Conservation (phyloP, 805 yeast species). For the Saccharomycopsis javanensis region DNA sequence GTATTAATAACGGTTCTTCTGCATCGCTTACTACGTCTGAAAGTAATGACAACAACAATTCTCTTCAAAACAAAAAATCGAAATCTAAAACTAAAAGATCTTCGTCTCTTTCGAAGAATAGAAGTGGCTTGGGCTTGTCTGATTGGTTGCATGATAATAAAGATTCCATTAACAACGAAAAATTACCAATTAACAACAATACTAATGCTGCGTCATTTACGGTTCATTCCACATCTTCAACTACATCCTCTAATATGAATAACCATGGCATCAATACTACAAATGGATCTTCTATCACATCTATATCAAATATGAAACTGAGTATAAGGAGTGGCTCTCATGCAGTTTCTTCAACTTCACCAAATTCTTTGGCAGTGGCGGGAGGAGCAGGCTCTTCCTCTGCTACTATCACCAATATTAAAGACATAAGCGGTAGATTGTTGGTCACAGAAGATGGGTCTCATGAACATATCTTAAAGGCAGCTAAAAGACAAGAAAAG, state of each 20-base stretch:
- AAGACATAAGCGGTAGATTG: slow-evolving; percentile 32
- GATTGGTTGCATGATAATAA: not conserved
- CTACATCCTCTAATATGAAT: slow-evolving; percentile 14
- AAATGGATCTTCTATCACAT: slow-evolving; percentile 16
- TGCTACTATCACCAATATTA: not conserved
- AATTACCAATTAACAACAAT: not conserved
- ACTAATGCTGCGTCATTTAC: not conserved
- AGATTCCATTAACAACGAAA: not conserved
- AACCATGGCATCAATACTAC: not conserved
- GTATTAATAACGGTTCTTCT: not conserved
- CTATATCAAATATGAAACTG: slow-evolving; percentile 5
- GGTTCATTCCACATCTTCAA: not conserved
- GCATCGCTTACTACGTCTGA: not conserved
- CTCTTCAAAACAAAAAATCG: not conserved
- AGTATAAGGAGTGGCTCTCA: not conserved
- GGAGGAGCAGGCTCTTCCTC: slow-evolving; percentile 3
- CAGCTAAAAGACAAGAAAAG: slow-evolving; percentile 72
- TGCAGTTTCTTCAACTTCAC: not conserved
- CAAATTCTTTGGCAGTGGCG: slow-evolving; percentile 8
- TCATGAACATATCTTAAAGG: slow-evolving; percentile 73
- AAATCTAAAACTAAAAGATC: slow-evolving; percentile 6
- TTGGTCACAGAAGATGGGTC: slow-evolving; percentile 52
- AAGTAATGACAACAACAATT: slow-evolving; percentile 1
- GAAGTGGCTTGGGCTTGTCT: not conserved
- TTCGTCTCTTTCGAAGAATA: slow-evolving; percentile 4